phyloP scores from a whole-genome alignment of 2,329 filamentous ascomycete genomes.

The Elsinoe ampelina region DNA sequence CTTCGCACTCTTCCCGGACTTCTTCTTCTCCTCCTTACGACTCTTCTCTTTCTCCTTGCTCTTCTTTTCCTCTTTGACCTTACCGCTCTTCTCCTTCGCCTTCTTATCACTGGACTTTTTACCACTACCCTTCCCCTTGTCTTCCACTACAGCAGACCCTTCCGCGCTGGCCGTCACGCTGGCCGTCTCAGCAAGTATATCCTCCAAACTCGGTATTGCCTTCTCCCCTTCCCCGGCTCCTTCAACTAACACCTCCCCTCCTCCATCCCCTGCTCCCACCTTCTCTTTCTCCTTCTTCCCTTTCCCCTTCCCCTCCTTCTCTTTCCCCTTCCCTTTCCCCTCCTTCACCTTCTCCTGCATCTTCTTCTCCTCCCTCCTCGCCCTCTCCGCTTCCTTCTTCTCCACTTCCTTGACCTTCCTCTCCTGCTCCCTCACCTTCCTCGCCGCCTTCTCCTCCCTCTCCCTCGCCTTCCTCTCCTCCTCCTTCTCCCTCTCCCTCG shows the following conservation, averaged over 20 bases:
- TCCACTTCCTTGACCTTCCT: background rate
- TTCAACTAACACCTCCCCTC: background rate
- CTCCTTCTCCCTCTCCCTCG: background rate
- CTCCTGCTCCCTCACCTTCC: background rate
- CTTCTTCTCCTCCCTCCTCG: background rate
- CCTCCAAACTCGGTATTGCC: background rate
- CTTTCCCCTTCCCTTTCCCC: background rate
- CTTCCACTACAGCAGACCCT: background rate
- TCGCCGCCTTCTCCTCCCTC: background rate
- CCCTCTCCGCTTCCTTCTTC: background rate
- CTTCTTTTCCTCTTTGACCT: background rate
- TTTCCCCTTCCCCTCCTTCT: background rate
- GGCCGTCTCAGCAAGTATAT: background rate
- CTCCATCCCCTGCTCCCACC: background rate
- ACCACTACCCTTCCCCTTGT: background rate
- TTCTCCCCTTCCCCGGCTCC: background rate
- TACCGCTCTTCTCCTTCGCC: background rate
- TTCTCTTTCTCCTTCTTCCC: background rate
- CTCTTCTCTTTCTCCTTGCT: background rate
- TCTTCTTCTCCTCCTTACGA: slow-evolving; percentile 7
- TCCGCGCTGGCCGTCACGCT: background rate
- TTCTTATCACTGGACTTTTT: background rate
- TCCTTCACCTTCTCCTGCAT: background rate
- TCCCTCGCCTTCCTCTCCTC: background rate
- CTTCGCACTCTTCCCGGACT: background rate